Evolutionary conservation across 1,139 yeast species (phyloP), one percentile per base, ranked within the genome.

Genomic region (Debaryomyces singareniensis): DNA sequence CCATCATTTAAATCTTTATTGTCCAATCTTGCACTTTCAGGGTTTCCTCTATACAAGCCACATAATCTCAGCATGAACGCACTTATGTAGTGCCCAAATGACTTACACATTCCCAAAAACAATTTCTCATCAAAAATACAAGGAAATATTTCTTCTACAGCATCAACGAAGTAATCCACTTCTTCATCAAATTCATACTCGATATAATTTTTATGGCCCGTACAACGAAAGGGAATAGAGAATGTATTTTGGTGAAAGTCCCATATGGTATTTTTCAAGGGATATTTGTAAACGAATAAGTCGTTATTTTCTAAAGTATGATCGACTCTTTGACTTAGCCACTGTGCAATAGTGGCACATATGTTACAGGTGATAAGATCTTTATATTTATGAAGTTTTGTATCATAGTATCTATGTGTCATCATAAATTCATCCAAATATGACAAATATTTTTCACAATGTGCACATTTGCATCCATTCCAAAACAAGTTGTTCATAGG

Each of bases 401-500:
- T 46, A 36, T 71, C 71, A 41, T 63, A 77, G 45, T 75, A 77
- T 33, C 74, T 74, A 43, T 82, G 91, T 32, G 69, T 66, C 66
- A 78, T 66, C 31, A 80, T 49, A 39, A 64, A 79, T 13, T 68
- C 61, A 42, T 82, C 93, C 29, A 77, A 58, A 9, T 66, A 39
- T 0, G 64, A 65, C 16, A 81, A 52, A 31, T 67, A 68, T 22
- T 54, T 50, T 3, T 45, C 44, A 44, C 93, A 81, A 38, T 67
- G 71, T 0, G 40, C 37, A 47, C 93, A 81, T 32, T 67, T 68
- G 49, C 91, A 81, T 0, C 89, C 89, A 47, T 79, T 81, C 87
- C 89, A 82, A 25, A 82, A 50, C 31, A 81, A 40, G 37, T 78
- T 80, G 33, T 83, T 78, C 53, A 78, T 75, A 5, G 79, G 53